Evolutionary conservation across 805 yeast species (phyloP), one percentile per base, ranked within the genome.

Genomic region (Candida insectorum): DNA sequence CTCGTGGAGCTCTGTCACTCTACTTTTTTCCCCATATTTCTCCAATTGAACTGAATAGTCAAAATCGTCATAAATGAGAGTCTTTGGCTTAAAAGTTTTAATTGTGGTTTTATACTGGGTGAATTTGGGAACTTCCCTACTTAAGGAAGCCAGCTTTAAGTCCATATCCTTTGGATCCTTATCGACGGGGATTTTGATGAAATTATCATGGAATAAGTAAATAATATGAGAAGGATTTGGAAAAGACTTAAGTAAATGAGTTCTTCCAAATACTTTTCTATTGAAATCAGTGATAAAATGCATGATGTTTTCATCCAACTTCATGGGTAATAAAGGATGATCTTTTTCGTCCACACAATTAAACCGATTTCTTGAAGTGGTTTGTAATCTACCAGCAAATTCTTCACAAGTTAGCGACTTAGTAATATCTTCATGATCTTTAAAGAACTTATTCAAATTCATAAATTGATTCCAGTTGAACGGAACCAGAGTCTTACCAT

Each of bases 341-440:
- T 34, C 37, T 6, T 44, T 42, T 14, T 40, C 42, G 25, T 43
- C 47, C 9, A 20, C 13, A 29, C 47, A 43, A 31, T 40, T 40
- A 25, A 20, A 43, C 12, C 30, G 24, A 20, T 36, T 37, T 23
- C 35, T 33, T 20, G 37, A 39, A 10, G 36, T 23, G 26, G 33
- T 43, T n/a, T 19, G 15, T 16, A 43, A 37, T 21, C 42, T 21
- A 23, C 14, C 12, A 19, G 39, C 42, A 24, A 43, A 43, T 13
- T 33, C 40, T 25, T 37, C 41, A 34, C 47, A 43, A n/a, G n/a
- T 27, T 26, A 24, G 22, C 22, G 22, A 20, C 22, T 20, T 7
- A 20, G 22, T 20, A n/a, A 8, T 20, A 11, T 20, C 11, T 13
- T 36, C 30, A n/a, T 43, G 20, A 7, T 24, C 26, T 6, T 17